Evolutionary conservation across 225 moss, liverwort and hornwort species (phyloP), one percentile per base, ranked within the genome.

Genomic region (Bryum argenteum): DNA sequence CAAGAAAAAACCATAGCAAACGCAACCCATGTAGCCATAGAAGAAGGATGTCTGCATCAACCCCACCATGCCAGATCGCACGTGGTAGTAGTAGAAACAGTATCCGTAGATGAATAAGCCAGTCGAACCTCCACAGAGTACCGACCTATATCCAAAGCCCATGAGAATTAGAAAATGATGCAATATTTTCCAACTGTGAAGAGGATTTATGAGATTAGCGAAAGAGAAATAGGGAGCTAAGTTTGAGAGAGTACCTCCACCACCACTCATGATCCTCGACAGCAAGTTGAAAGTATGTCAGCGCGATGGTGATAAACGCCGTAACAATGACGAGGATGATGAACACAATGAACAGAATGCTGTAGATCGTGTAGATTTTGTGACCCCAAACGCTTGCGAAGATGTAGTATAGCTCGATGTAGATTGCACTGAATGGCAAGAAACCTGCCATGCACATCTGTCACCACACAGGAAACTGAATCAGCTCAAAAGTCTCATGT

Each of bases 381-480:
- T 97, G 90, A 63, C 91, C 92, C 97, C 97, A 97, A 67, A 97
- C 90, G 82, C 94, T 94, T 11, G 90, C 90, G 74, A 97, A 94
- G 58, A 97, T 94, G 79, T 94, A 97, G 52, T 89, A 97, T 67
- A 97, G 89, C 80, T 97, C 97, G 37, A 97, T 97, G 77, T 94
- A 97, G 58, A 97, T 94, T 38, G 97, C 97, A 78, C 97, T 94
- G 77, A 97, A 97, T 19, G 97, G 97, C 65, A 97, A 80, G 75
- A 94, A 94, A 28, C 97, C 97, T 60, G 94, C 97, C 90, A 97
- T 93, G 73, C 84, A 90, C 93, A 96, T 91, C 96, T 96, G 84
- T 54, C 72, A 59, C 69, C 65, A 42, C 53, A 74, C 14, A 62
- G 10, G 10, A 68, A 66, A 59, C 23, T 18, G 9, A 9, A 62